Evolutionary conservation across 1,139 yeast genomes (phyloP).

Genomic region (Taphrina deformans): DNA sequence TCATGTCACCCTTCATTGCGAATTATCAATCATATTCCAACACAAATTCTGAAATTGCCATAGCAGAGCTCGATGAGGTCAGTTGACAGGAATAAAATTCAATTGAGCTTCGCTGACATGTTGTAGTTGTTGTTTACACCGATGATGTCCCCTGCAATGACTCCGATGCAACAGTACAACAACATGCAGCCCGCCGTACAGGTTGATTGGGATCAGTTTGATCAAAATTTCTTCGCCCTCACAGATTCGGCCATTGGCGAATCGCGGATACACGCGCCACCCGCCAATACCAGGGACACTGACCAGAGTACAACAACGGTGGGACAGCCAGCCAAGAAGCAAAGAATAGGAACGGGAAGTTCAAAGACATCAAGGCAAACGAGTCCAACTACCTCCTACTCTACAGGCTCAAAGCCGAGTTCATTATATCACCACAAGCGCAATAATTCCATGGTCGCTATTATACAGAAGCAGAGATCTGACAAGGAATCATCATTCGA

Average conservation of each 20-base stretch:
- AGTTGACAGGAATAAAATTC: not conserved
- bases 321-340: slow-evolving; percentile 8
- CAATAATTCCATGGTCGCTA: not conserved
- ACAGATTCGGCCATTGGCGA: slow-evolving; percentile 21
- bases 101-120: not conserved
- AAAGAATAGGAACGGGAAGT: not conserved
- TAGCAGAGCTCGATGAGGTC: slow-evolving; percentile 13
- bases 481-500: slow-evolving; percentile 21
- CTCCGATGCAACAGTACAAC: slow-evolving; percentile 18
- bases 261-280: not conserved
- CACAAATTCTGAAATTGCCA: not conserved
- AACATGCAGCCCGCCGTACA: not conserved
- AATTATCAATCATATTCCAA: slow-evolving; percentile 1
- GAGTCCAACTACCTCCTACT: slow-evolving; percentile 2
- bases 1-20: slow-evolving; percentile 28
- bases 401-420: not conserved
- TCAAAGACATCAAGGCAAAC: slow-evolving; percentile 3
- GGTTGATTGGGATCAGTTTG: slow-evolving; percentile 31
- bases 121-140: slow-evolving; percentile 22
- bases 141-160: slow-evolving; percentile 33
- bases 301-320: not conserved
- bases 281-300: not conserved
- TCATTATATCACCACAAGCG: slow-evolving; percentile 6
- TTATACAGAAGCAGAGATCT: not conserved
- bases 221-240: slow-evolving; percentile 20